Percentiles rank a stretch among this genome's conserved stretches.
Evolutionary conservation across 805 yeast species (phyloP).

Genomic region (Brettanomyces naardenensis): DNA sequence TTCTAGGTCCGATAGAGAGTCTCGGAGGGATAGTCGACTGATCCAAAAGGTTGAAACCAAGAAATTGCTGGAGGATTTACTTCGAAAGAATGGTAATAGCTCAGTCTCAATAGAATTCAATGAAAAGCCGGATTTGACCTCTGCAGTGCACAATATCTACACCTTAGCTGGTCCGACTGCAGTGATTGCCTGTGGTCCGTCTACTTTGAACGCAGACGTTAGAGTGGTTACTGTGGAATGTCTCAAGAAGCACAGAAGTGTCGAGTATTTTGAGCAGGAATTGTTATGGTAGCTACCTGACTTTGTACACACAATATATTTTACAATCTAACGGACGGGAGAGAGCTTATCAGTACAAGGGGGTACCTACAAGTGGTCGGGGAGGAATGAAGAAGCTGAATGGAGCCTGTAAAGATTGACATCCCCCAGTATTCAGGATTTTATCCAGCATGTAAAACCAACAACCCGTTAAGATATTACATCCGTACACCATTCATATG

Average conservation of each 20-base stretch:
- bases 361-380: too few species aligned
- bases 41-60: slow-evolving; percentile 9
- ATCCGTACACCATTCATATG: too few species aligned
- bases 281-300: slow-evolving; percentile 24
- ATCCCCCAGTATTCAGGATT: too few species aligned
- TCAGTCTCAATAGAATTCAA: slow-evolving; percentile 18
- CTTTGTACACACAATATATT: slow-evolving; percentile 1
- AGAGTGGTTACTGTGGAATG: slow-evolving; percentile 25
- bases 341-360: too few species aligned
- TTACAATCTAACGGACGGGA: neutral
- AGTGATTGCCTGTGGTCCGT: slow-evolving; percentile 31
- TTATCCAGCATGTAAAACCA: too few species aligned
- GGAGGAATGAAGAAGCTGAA: neutral
- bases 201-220: slow-evolving; percentile 25
- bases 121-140: slow-evolving; percentile 19
- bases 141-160: slow-evolving; percentile 14
- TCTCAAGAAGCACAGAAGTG: slow-evolving; percentile 17
- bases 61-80: slow-evolving; percentile 12
- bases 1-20: neutral
- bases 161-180: slow-evolving; percentile 21
- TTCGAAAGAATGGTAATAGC: slow-evolving; percentile 9
- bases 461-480: too few species aligned
- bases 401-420: too few species aligned
- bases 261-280: slow-evolving; percentile 32
- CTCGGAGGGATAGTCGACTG: neutral